phyloP scores from a whole-genome alignment of 2,329 filamentous ascomycete species.

The Neurospora sp. region DNA sequence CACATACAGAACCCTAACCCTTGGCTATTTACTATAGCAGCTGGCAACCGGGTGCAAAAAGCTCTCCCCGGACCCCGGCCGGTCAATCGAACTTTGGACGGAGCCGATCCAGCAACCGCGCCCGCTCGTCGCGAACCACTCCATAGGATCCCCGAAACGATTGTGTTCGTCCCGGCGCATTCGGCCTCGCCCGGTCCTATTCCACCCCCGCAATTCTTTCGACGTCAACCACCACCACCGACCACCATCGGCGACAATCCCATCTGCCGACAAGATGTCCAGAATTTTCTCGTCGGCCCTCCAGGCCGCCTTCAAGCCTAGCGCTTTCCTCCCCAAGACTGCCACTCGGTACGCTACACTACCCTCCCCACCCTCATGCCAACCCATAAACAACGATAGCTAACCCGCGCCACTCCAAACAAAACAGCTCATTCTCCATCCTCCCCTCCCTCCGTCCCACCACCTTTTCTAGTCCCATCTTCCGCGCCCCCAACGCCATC shows the following conservation, averaged over 20 bases:
- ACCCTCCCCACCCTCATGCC: background rate
- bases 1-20: background rate
- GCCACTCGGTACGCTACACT: constrained; percentile 4
- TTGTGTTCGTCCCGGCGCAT: background rate
- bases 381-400: constrained; percentile 5
- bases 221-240: background rate
- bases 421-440: constrained; percentile 26
- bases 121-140: background rate
- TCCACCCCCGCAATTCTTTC: background rate
- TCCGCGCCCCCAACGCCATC: constrained; percentile 17
- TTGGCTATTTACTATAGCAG: background rate
- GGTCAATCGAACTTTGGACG: background rate
- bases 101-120: background rate
- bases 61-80: background rate
- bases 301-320: constrained; percentile 12
- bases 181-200: background rate
- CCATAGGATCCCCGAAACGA: background rate
- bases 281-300: constrained; percentile 10
- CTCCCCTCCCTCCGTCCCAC: constrained; percentile 42
- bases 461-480: constrained; percentile 23
- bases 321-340: constrained; percentile 3
- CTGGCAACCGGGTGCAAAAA: background rate
- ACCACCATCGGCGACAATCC: background rate
- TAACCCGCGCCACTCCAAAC: background rate
- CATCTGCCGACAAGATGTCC: constrained; percentile 5